Conservation (phyloP, 345 rosid genomes). For the Turnera subulata region DNA sequence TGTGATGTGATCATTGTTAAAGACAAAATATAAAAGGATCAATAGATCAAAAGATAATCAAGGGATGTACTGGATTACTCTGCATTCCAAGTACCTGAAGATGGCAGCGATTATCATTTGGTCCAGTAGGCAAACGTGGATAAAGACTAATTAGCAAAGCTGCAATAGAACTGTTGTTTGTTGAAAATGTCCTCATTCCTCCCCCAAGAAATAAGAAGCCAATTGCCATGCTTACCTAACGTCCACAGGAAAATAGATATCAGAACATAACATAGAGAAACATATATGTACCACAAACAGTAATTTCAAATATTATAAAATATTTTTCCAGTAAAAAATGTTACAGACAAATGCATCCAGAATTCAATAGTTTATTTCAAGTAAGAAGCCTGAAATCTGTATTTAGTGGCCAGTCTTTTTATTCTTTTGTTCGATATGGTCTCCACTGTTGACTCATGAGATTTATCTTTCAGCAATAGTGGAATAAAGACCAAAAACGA, state of each 20-base stretch:
- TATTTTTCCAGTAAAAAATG: too few relatives aligned
- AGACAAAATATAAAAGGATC: too few relatives aligned
- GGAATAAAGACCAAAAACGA: too few relatives aligned
- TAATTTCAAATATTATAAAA: not conserved
- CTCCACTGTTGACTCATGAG: too few relatives aligned
- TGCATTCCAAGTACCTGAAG: conserved; percentile 64
- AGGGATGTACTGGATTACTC: not conserved
- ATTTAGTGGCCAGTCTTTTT: too few relatives aligned
- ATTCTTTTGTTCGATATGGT: too few relatives aligned
- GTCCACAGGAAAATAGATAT: conserved; percentile 4
- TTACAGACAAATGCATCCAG: too few relatives aligned
- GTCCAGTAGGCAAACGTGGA: conserved; percentile 92
- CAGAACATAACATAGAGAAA: not conserved
- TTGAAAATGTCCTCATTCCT: conserved; percentile 87
- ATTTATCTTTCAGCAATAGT: too few relatives aligned
- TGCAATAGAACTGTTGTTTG: conserved; percentile 75
- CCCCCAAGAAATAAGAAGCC: conserved; percentile 99
- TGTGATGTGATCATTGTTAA: too few relatives aligned
- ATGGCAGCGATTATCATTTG: conserved; percentile 98
- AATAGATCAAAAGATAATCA: not conserved
- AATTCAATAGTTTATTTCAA: too few relatives aligned
- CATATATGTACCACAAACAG: not conserved
- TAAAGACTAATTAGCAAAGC: conserved; percentile 84
- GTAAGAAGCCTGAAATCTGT: too few relatives aligned
- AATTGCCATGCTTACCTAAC: conserved; percentile 84